Evolutionary conservation across 805 yeast species (phyloP), one percentile per base, ranked within the genome.

Genomic region (Wickerhamiella lipophila): DNA sequence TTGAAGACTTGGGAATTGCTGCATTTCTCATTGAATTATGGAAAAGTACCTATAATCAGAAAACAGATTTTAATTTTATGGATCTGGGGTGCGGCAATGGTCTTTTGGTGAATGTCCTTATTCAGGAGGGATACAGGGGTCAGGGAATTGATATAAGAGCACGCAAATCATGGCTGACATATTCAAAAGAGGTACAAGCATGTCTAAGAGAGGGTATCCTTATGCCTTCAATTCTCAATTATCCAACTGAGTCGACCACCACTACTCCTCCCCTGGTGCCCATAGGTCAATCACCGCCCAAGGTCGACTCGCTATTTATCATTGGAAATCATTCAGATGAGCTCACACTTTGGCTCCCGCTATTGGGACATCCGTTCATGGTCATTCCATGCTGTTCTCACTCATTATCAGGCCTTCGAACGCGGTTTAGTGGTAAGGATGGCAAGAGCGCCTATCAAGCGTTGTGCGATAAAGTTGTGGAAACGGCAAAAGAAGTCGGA

Each of bases 41-140:
- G 97, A 64, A 64, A 6, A 68, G 72, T 42, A 71, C 74, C 41
- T 74, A 73, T 54, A 64, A 65, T 19, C 55, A 59, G 9, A 55
- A 62, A 29, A 57, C 60, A 3, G 66, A 66, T 3, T 78, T 82
- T 57, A 80, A 79, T 57, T 89, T 88, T 61, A 73, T 89, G 55
- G 97, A 89, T 66, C 63, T 89, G 48, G 97, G 97, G 0, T 89
- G 97, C 67, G 97, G 97, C 6, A 89, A 89, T 65, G 97, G 97
- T 7, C 70, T 85, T 13, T 65, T 89, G 41, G 94, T 85, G 9
- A 76, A 84, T 56, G 75, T 89, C 23, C 68, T 89, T 44, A 66
- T 74, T 6, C 68, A 69, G 69, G 97, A 89, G 65, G 96, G 96
- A 0, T 83, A 76, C 57, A 67, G 59, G 30, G 96, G 97, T 2